These are phyloP conservation scores for Hygrophorus pudorinus DNA, from an alignment of 768 basidiomycete genomes.

Conservation along the genomic window DNA sequence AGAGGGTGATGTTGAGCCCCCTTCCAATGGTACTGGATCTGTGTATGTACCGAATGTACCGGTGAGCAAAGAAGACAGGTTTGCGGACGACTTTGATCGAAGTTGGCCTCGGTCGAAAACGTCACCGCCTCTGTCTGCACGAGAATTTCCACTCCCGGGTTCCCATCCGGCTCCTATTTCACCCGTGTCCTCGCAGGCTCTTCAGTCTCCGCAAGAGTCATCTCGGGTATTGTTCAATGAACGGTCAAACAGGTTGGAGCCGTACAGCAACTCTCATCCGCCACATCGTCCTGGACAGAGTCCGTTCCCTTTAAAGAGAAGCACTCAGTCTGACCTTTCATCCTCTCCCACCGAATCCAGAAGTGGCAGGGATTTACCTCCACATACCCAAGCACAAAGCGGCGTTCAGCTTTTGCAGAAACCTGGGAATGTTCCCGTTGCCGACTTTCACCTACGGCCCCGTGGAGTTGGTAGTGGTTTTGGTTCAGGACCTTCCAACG, in stretches of 20 bases:
- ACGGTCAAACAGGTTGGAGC: conserved; percentile 82
- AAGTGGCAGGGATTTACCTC: conserved; percentile 33
- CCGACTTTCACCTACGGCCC: conserved; percentile 20
- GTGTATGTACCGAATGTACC: conserved; percentile 24
- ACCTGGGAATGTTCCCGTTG: conserved; percentile 14
- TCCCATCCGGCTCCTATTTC: conserved; percentile 20
- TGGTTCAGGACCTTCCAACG: conserved; percentile 14
- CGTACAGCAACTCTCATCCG: conserved; percentile 37
- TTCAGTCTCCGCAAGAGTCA: conserved; percentile 42
- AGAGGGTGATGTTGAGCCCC: conserved; percentile 11
- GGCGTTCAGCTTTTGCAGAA: conserved; percentile 55
- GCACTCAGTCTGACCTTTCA: conserved; percentile 31
- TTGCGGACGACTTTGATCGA: conserved; percentile 90
- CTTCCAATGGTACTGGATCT: conserved; percentile 9
- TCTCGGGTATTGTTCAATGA: conserved; percentile 92
- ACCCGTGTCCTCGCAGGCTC: conserved; percentile 25
- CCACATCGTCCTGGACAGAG: conserved; percentile 26
- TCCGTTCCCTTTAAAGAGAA: conserved; percentile 33
- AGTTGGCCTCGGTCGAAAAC: conserved; percentile 80
- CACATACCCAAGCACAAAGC: conserved; percentile 28
- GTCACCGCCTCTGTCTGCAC: conserved; percentile 33
- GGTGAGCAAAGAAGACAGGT: conserved; percentile 78
- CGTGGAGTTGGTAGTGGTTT: conserved; percentile 23
- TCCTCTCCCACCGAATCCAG: conserved; percentile 31
- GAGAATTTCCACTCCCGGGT: conserved; percentile 26